Conservation (phyloP, 768 basidiomycete species). For the Mycena leptocephala region DNA sequence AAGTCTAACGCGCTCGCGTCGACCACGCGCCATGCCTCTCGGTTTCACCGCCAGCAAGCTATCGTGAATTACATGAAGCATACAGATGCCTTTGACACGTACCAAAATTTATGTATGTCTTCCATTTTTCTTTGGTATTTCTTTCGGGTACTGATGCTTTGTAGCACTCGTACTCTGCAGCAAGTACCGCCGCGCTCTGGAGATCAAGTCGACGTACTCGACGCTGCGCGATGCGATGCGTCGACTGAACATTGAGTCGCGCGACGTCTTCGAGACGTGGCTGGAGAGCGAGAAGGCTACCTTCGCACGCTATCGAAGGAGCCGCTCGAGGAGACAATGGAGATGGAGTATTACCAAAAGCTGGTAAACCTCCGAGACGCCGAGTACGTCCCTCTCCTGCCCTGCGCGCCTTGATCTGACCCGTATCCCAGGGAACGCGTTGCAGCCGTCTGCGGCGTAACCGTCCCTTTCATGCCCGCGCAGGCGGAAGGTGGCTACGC, state of each 20-base stretch:
- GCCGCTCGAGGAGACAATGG: background rate
- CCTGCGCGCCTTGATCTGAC: background rate
- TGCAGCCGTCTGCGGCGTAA: background rate
- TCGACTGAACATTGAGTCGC: background rate
- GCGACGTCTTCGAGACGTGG: background rate
- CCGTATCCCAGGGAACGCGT: background rate
- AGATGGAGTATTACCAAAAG: slow-evolving; percentile 6
- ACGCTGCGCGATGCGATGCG: background rate
- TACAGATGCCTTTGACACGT: background rate
- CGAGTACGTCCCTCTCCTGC: background rate
- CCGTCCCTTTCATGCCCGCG: no score
- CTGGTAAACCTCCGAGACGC: background rate
- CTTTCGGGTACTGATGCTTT: background rate
- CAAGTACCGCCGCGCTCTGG: background rate
- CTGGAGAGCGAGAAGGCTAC: background rate
- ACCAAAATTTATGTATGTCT: background rate
- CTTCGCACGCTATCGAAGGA: background rate
- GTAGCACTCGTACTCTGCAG: background rate
- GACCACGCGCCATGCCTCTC: background rate
- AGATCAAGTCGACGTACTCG: background rate
- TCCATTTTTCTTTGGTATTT: background rate
- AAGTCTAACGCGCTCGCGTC: background rate
- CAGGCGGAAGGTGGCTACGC: background rate
- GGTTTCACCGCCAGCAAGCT: background rate
- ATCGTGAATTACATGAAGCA: background rate